Base-by-base conservation (phyloP, 2,329 filamentous ascomycete genomes). In the Raffaelea ambrosiae region DNA sequence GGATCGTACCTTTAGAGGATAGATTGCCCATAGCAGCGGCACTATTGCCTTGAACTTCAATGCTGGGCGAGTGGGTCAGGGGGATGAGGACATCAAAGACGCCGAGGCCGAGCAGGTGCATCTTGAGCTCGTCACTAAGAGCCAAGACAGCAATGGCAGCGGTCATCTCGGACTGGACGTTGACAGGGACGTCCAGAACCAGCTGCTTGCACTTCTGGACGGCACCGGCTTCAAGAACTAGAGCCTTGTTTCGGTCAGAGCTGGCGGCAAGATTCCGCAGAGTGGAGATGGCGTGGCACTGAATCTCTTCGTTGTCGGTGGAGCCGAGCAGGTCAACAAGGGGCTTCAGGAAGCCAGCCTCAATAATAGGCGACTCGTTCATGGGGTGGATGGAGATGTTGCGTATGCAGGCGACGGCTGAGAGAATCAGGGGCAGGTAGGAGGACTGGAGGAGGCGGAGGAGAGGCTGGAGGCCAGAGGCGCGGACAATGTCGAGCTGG, bases 171-270 rank as follows among this genome's bases (percentile, higher is more conserved):
- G 90, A 96, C 64, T 98, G 93, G 3, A 98, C 93, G 36, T 87
- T 91, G 43, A 97, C 77, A 0, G 93, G 89, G 3, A 97, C 93
- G 48, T 94, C 84, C 18, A 98, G 73, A 21, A 98, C 90, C 46
- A 98, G 76, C 62, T 97, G 88, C 68, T 96, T 97, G 81, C 93
- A 98, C 66, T 97, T 97, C 63, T 97, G 89, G 36, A 98, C 93
- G 2, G 93, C 93, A 21, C 93, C 93, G 31, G 93, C 93, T 66
- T 97, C 89, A 43, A 98, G 72, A 1, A 98, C 93, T n/a, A 98
- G 76, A 50, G 94, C 87, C 70, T 98, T 98, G 76, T 98, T 98
- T 53, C 88, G 83, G 63, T 98, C 93, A 8, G 91, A 97, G 67
- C 90, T 97, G 48, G 93, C 93, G 7, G 93, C 93, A 50, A 98